These are phyloP conservation scores for Spongispora temasekensis DNA, from an alignment of 1,284 basidiomycete genomes.

Conservation along the genomic window DNA sequence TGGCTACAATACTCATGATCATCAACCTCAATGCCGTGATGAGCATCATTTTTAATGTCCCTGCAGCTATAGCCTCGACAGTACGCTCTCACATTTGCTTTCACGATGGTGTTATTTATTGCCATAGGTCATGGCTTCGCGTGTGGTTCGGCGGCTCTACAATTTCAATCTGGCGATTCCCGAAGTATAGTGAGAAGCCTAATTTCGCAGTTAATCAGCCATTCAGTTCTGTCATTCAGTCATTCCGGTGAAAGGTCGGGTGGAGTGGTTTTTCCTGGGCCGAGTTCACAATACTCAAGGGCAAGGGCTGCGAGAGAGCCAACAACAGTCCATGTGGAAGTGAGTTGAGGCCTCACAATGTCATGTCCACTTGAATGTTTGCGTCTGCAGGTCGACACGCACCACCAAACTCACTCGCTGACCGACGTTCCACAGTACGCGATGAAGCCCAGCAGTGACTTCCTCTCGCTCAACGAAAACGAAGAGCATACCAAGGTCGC, in stretches of 20 bases:
- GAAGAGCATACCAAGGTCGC: conserved; percentile 21
- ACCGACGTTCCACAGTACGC: conserved; percentile 27
- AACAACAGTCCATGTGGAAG: conserved; percentile 37
- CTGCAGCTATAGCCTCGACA: conserved; percentile 43
- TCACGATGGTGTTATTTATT: conserved; percentile 2
- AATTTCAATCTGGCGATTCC: conserved; percentile 55
- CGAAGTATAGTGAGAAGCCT: conserved; percentile 55
- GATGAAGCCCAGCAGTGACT: conserved; percentile 27
- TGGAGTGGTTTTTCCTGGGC: conserved; percentile 33
- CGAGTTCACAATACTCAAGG: conserved; percentile 22
- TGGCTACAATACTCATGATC: conserved; percentile 39
- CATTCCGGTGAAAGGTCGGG: conserved; percentile 35
- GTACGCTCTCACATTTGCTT: conserved; percentile 24
- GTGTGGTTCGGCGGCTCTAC: conserved; percentile 66
- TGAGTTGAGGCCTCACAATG: conserved; percentile 12
- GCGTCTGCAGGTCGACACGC: conserved; percentile 37
- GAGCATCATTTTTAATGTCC: conserved; percentile 40
- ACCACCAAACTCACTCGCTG: conserved; percentile 31
- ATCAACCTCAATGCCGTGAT: conserved; percentile 36
- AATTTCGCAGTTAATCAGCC: neutral
- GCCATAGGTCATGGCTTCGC: conserved; percentile 65
- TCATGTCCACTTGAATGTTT: conserved; percentile 4
- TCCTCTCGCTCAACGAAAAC: conserved; percentile 29
- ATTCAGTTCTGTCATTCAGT: conserved; percentile 19
- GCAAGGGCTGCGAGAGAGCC: conserved; percentile 17